Evolutionary conservation across 2,329 filamentous ascomycete genomes (phyloP).

Genomic region (Alternaria ventricosa): DNA sequence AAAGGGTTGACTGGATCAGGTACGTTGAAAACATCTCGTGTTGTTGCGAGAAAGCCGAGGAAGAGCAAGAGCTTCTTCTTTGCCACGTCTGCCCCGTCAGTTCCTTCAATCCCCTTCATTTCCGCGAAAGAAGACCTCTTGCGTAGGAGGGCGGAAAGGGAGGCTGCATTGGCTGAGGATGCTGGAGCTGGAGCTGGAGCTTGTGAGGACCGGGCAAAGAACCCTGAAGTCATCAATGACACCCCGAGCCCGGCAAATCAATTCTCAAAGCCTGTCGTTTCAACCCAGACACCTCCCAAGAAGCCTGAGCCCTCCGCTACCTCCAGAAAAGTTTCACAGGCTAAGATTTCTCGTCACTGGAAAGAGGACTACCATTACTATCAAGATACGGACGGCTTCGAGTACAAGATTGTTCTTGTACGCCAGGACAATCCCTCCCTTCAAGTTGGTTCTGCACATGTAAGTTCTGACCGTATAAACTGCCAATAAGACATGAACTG

Average conservation of each 20-base stretch:
- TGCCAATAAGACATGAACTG: not conserved
- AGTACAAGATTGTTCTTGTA: slow-evolving; percentile 68
- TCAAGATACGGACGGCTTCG: slow-evolving; percentile 66
- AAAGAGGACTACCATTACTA: slow-evolving; percentile 66
- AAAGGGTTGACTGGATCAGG: slow-evolving; percentile 44
- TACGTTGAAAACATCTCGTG: slow-evolving; percentile 37
- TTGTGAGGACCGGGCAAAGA: not conserved
- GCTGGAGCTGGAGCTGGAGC: not conserved
- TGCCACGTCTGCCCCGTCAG: not conserved
- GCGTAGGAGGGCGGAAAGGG: slow-evolving; percentile 28
- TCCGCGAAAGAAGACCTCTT: slow-evolving; percentile 31
- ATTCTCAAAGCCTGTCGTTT: not conserved
- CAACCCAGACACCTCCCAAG: not conserved
- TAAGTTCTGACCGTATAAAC: not conserved
- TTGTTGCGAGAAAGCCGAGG: slow-evolving; percentile 20
- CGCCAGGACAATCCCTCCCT: slow-evolving; percentile 54
- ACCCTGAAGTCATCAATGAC: not conserved
- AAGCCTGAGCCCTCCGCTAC: not conserved
- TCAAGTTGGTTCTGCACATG: slow-evolving; percentile 57
- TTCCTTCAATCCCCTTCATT: slow-evolving; percentile 13
- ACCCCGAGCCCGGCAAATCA: not conserved
- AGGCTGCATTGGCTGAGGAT: slow-evolving; percentile 14
- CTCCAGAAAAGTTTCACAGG: not conserved
- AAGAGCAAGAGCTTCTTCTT: slow-evolving; percentile 36
- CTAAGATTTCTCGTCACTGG: slow-evolving; percentile 45